A percentile compares a stretch with the other conserved stretches of the same genome.
phyloP scores from a whole-genome alignment of 345 rosid species.

The Isatis tinctoria region DNA sequence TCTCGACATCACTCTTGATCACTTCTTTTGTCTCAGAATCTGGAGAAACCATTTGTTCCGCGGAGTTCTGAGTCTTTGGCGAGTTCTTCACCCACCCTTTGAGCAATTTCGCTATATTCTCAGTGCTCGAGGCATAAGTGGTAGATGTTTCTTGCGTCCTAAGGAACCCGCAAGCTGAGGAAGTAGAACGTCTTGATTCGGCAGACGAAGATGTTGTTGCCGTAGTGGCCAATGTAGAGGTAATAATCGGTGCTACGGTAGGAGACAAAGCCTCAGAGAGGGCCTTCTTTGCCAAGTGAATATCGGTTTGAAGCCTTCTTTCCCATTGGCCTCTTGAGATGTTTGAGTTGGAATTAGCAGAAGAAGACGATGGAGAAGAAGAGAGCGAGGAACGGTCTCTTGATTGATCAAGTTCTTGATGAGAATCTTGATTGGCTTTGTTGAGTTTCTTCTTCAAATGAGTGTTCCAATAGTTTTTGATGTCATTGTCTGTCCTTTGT shows the following conservation, averaged over 20 bases:
- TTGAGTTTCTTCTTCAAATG: constrained; percentile 73
- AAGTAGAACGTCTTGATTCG: constrained; percentile 32
- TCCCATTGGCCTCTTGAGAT: constrained; percentile 79
- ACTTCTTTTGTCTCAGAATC: constrained; percentile 28
- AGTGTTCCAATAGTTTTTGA: constrained; percentile 81
- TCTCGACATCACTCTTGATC: constrained; percentile 19
- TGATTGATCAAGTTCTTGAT: constrained; percentile 27
- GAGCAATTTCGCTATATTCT: constrained; percentile 65
- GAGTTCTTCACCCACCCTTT: constrained; percentile 59
- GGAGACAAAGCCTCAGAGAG: constrained; percentile 67
- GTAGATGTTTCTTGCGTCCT: constrained; percentile 28
- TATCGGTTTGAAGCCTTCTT: constrained; percentile 69
- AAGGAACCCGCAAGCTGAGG: constrained; percentile 17
- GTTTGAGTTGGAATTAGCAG: constrained; percentile 29
- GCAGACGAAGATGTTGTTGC: constrained; percentile 26
- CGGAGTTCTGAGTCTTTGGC: constrained; percentile 24
- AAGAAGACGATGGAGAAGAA: constrained; percentile 32
- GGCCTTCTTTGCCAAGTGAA: constrained; percentile 61
- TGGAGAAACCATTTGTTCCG: background rate
- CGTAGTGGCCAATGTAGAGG: background rate
- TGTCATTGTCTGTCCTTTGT: constrained; percentile 81
- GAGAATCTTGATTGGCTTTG: constrained; percentile 34
- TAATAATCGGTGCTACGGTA: constrained; percentile 27
- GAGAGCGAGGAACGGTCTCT: constrained; percentile 21
- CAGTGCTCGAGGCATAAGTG: constrained; percentile 59